These are phyloP conservation scores for Diaporthe sp. DNA, from an alignment of 2,329 filamentous ascomycete species.

Conservation along the genomic window DNA sequence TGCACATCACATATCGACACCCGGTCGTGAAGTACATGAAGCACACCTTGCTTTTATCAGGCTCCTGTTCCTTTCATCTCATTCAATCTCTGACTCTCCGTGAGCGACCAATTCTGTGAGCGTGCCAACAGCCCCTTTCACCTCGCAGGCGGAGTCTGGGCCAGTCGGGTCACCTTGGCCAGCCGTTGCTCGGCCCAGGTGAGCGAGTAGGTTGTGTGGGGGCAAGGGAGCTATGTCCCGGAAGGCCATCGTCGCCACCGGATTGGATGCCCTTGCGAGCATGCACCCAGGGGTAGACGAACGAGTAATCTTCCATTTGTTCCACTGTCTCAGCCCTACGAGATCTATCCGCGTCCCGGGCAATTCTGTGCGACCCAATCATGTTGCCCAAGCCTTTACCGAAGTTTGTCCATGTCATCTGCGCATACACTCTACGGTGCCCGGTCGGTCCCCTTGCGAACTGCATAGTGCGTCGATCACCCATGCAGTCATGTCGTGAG, in stretches of 20 bases:
- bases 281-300: conserved; percentile 14
- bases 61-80: not conserved
- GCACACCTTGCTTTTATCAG: not conserved
- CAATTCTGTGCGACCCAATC: conserved; percentile 12
- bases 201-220: not conserved
- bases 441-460: conserved; percentile 4
- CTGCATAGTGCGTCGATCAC: not conserved
- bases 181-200: not conserved
- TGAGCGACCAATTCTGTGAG: not conserved
- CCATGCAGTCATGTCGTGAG: not conserved
- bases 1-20: not conserved
- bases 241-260: not conserved
- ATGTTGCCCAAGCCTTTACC: not conserved
- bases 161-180: not conserved
- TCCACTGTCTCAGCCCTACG: conserved; percentile 35
- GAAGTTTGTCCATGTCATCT: conserved; percentile 22
- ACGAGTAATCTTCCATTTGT: not conserved
- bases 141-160: not conserved
- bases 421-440: not conserved
- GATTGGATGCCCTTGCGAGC: conserved; percentile 7
- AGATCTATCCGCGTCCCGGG: conserved; percentile 14
- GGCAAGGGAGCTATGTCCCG: not conserved
- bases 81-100: not conserved
- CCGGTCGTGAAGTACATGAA: not conserved
- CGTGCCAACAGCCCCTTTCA: not conserved